Percentiles rank a stretch among this genome's conserved stretches.
phyloP scores from a whole-genome alignment of 345 rosid species.

The Acer saccharum region DNA sequence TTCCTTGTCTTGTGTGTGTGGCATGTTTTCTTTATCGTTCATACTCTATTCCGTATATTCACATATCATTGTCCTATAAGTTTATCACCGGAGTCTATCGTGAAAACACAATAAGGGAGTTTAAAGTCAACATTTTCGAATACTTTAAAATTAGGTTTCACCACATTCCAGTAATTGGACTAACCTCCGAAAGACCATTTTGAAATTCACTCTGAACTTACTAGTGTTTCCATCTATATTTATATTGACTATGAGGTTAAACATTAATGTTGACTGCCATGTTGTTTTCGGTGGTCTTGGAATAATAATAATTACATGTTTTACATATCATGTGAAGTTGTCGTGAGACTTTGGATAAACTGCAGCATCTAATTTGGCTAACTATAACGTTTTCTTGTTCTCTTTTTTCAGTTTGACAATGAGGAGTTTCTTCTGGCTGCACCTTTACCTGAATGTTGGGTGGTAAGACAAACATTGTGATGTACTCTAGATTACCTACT shows the following conservation, averaged over 20 bases:
- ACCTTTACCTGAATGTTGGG: conserved; percentile 94
- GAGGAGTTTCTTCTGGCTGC: conserved; percentile 62
- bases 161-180: neutral
- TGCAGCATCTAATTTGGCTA: conserved; percentile 7
- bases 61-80: too few species aligned
- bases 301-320: neutral
- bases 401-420: conserved; percentile 59
- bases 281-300: neutral
- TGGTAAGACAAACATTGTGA: conserved; percentile 52
- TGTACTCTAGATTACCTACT: conserved; percentile 2
- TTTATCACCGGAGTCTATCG: too few species aligned
- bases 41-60: too few species aligned
- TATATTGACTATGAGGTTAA: neutral
- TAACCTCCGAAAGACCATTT: neutral
- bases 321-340: neutral
- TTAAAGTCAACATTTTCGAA: neutral
- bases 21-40: too few species aligned
- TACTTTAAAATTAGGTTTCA: neutral
- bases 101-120: too few species aligned
- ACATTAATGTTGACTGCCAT: neutral
- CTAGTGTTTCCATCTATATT: neutral
- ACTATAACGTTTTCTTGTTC: conserved; percentile 12
- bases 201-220: neutral
- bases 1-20: too few species aligned
- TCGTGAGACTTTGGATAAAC: neutral